Evolutionary conservation across 2,329 filamentous ascomycete genomes (phyloP).

Genomic region (Colletotrichum magnum): DNA sequence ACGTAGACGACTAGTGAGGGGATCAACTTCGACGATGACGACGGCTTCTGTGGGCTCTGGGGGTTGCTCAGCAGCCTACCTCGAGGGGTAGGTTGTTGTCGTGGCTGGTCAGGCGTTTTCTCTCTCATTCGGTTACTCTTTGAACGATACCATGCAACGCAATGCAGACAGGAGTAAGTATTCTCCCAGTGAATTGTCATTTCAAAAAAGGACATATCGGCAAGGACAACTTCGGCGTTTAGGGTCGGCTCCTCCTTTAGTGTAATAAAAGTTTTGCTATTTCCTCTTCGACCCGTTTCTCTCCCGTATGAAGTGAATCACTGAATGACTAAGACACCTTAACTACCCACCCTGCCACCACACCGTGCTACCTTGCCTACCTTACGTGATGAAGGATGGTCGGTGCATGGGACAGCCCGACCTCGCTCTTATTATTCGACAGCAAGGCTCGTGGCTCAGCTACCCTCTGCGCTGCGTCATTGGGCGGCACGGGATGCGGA

Average conservation of each 20-base stretch:
- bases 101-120: conserved; percentile 40
- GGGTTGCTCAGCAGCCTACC: conserved; percentile 33
- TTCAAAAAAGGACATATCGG: conserved; percentile 23
- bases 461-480: conserved; percentile 26
- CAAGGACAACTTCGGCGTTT: conserved; percentile 35
- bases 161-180: conserved; percentile 43
- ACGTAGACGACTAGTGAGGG: conserved; percentile 46
- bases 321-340: background rate
- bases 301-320: background rate
- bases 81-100: conserved; percentile 12
- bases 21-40: conserved; percentile 50
- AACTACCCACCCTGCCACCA: background rate
- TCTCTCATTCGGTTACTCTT: conserved; percentile 36
- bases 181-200: conserved; percentile 38
- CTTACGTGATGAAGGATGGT: background rate
- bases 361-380: background rate
- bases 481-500: conserved; percentile 32
- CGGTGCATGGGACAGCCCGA: conserved; percentile 7
- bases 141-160: conserved; percentile 39
- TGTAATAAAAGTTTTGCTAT: conserved; percentile 39
- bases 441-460: conserved; percentile 56
- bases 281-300: conserved; percentile 4
- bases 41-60: conserved; percentile 49
- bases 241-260: conserved; percentile 19
- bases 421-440: conserved; percentile 46